Base-by-base conservation (phyloP, 495 filamentous ascomycete species). In the Neurospora sp. region DNA sequence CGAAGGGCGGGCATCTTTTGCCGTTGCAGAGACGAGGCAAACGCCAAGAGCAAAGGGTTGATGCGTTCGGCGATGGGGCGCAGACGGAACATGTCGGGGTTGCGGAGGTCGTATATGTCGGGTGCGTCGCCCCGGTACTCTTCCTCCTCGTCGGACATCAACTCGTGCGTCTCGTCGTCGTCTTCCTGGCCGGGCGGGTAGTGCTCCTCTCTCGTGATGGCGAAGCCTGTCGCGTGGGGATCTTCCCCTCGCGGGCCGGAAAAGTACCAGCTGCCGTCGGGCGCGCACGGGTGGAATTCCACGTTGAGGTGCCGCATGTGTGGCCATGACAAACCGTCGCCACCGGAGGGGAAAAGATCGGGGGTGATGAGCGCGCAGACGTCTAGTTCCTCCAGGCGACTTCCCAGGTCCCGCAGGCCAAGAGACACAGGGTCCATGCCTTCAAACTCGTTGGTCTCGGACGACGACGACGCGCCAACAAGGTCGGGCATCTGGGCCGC, bases 191-290 rank as follows among this genome's bases (percentile, higher is more conserved):
- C 69, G 38, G 77, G 74, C 70, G 77, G 78, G 72, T 80, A 80
- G 74, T 79, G 77, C 45, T 79, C 72, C 74, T 80, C 74, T 70
- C 70, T 73, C 69, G 78, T 80, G 70, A 80, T 71, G 61, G 70
- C 72, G 71, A 80, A 78, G n/a, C 78, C 76, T 48, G 68, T 73
- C 10, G 73, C 27, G 42, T 74, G 16, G 70, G 78, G 74, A 68
- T 79, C 73, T 71, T 78, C 78, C 17, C 69, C 76, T 48, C 78
- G 45, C 70, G 76, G 78, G 37, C 78, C 77, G 70, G 73, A 75
- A 70, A 80, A 79, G 71, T 80, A 79, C 78, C 77, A 80, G 38
- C 71, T 69, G 59, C 78, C 77, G 69, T 77, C 73, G 44, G 77
- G 78, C 69, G 75, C 74, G 68, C 77, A 80, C 9, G 77, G 75